Conservation (phyloP, 2,329 filamentous ascomycete species). For the Sclerotinia spermophila region DNA sequence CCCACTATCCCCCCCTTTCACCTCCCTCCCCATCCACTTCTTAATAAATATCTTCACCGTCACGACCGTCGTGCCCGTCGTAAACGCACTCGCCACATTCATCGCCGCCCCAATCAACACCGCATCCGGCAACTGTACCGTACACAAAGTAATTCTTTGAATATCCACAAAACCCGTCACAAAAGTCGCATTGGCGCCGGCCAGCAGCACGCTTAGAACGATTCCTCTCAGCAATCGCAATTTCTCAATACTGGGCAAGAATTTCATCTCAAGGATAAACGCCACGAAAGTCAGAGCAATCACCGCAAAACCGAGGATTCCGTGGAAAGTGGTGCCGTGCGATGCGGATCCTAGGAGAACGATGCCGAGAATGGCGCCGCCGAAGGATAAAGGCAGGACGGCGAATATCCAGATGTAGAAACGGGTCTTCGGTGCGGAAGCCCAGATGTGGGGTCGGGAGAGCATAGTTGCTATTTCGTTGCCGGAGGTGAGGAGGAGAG, state of each 20-base stretch:
- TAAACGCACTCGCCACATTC: not conserved
- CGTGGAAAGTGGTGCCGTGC: not conserved
- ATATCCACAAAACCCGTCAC: conserved; percentile 9
- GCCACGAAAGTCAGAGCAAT: not conserved
- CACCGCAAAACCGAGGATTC: not conserved
- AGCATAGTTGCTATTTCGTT: conserved; percentile 15
- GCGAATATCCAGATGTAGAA: conserved; percentile 8
- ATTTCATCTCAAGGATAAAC: conserved; percentile 5
- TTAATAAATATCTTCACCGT: not conserved
- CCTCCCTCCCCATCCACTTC: not conserved
- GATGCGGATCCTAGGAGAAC: not conserved
- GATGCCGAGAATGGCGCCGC: not conserved
- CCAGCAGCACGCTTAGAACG: not conserved
- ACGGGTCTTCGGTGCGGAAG: not conserved
- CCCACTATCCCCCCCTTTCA: not conserved
- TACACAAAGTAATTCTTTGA: conserved; percentile 12
- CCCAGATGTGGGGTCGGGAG: conserved; percentile 4
- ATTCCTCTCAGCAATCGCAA: not conserved
- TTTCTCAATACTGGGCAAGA: not conserved
- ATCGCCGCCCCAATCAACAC: not conserved
- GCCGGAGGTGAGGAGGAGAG: conserved; percentile 3
- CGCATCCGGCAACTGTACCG: conserved; percentile 7
- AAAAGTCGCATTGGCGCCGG: not conserved
- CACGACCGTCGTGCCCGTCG: not conserved
- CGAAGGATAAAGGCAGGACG: not conserved